Percentiles rank a stretch among this genome's conserved stretches.
Conservation (phyloP, 2,329 filamentous ascomycete genomes). For the Cadophora luteo-olivacea region DNA sequence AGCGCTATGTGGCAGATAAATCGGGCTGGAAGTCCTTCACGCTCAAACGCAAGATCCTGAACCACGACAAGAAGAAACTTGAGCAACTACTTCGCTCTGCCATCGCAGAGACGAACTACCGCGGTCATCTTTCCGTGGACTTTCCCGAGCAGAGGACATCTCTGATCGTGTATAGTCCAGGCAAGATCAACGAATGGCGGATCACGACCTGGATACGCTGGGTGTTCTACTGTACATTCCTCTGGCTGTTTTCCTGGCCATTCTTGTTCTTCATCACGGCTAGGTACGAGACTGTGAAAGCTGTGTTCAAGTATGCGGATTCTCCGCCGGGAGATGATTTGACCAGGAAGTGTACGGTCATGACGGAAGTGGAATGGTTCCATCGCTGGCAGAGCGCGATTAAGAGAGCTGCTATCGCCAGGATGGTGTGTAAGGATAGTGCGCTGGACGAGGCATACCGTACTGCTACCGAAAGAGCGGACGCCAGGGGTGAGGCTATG, state of each 20-base stretch:
- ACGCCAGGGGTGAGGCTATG: conserved; percentile 32
- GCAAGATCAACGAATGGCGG: conserved; percentile 68
- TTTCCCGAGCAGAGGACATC: conserved; percentile 64
- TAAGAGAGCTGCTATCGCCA: conserved; percentile 62
- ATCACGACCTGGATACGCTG: conserved; percentile 67
- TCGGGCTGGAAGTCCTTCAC: conserved; percentile 63
- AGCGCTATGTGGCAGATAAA: conserved; percentile 66
- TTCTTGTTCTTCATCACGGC: conserved; percentile 71
- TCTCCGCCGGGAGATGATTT: conserved; percentile 25
- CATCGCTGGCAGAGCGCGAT: conserved; percentile 68
- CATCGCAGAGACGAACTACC: conserved; percentile 70
- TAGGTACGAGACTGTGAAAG: conserved; percentile 67
- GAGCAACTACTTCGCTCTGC: conserved; percentile 59
- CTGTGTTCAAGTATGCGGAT: conserved; percentile 53
- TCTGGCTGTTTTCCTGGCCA: conserved; percentile 76
- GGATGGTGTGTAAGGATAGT: conserved; percentile 53
- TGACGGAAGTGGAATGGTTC: conserved; percentile 63
- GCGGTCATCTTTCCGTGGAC: conserved; percentile 62
- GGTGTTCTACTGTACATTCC: conserved; percentile 69
- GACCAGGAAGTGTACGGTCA: conserved; percentile 32
- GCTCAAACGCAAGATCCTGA: conserved; percentile 59
- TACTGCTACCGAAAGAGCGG: conserved; percentile 48
- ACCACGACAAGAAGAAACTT: conserved; percentile 65
- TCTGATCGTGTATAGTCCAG: conserved; percentile 69
- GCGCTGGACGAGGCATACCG: conserved; percentile 64